These are phyloP conservation scores for Aureobasidium sp. DNA, from an alignment of 2,329 filamentous ascomycete species.

Conservation along the genomic window DNA sequence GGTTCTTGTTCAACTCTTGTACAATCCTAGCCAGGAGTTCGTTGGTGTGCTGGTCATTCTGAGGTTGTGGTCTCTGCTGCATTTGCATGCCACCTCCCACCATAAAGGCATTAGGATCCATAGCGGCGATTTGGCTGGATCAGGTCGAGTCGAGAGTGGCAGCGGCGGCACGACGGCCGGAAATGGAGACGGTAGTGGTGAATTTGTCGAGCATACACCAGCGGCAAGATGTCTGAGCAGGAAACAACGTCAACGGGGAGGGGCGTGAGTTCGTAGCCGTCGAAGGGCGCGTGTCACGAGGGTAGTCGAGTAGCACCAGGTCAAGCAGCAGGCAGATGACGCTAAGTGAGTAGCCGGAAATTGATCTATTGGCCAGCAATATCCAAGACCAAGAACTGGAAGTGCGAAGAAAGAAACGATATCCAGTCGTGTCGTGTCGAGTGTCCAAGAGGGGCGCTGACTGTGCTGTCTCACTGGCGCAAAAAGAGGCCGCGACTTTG, in stretches of 20 bases:
- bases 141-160: background rate
- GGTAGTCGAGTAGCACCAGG: constrained; percentile 13
- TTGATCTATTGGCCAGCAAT: constrained; percentile 4
- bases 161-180: constrained; percentile 14
- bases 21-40: constrained; percentile 23
- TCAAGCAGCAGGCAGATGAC: constrained; percentile 4
- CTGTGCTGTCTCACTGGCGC: constrained; percentile 9
- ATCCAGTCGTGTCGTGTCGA: background rate
- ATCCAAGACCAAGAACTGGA: background rate
- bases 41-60: constrained; percentile 19
- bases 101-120: constrained; percentile 19
- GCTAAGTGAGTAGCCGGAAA: background rate
- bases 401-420: background rate
- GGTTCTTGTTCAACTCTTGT: constrained; percentile 21
- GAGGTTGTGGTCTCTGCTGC: constrained; percentile 24
- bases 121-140: background rate
- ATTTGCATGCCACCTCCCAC: constrained; percentile 19
- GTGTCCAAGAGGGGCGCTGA: background rate
- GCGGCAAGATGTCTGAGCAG: background rate
- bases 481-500: background rate
- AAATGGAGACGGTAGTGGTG: background rate
- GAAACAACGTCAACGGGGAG: background rate
- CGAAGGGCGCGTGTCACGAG: constrained; percentile 8
- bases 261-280: background rate
- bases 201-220: constrained; percentile 8